Evolutionary conservation across 305 asterid genomes (phyloP).

Genomic region (Fraxinus sp.): DNA sequence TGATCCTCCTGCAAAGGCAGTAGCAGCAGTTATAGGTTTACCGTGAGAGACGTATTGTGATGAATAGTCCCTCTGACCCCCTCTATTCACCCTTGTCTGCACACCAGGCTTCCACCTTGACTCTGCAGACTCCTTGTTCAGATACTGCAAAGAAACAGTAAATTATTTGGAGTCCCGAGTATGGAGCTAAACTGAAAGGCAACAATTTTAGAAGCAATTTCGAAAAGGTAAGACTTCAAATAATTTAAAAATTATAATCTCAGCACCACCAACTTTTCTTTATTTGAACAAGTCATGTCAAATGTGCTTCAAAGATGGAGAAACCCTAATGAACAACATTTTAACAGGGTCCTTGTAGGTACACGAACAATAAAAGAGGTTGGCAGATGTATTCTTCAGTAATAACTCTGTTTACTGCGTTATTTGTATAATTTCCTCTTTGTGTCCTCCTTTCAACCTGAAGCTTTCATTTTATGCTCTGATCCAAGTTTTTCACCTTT

Average conservation of each 20-base stretch:
- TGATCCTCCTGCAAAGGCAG: conserved; percentile 3
- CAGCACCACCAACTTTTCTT: neutral
- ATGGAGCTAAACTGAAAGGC: conserved; percentile 11
- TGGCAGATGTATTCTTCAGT: conserved; percentile 10
- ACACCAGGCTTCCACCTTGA: conserved; percentile 65
- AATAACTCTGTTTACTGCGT: neutral
- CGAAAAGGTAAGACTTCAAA: neutral
- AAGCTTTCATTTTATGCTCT: conserved; percentile 2
- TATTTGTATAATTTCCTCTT: neutral
- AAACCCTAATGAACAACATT: conserved; percentile 1
- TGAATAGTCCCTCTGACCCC: conserved; percentile 60
- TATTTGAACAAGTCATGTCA: neutral
- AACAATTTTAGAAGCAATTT: neutral
- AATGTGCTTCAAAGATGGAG: neutral
- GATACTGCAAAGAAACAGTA: conserved; percentile 46
- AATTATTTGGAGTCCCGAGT: neutral
- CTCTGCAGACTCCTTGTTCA: conserved; percentile 63
- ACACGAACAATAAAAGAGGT: neutral
- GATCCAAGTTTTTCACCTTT: neutral
- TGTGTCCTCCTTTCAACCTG: conserved; percentile 1
- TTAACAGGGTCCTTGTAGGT: neutral
- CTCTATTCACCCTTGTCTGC: conserved; percentile 66
- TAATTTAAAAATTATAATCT: neutral
- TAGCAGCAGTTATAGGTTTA: conserved; percentile 36
- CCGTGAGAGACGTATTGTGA: conserved; percentile 60